A percentile compares a stretch with the other conserved stretches of the same genome.
phyloP scores from a whole-genome alignment of 805 yeast species.

The Lachancea sp. region DNA sequence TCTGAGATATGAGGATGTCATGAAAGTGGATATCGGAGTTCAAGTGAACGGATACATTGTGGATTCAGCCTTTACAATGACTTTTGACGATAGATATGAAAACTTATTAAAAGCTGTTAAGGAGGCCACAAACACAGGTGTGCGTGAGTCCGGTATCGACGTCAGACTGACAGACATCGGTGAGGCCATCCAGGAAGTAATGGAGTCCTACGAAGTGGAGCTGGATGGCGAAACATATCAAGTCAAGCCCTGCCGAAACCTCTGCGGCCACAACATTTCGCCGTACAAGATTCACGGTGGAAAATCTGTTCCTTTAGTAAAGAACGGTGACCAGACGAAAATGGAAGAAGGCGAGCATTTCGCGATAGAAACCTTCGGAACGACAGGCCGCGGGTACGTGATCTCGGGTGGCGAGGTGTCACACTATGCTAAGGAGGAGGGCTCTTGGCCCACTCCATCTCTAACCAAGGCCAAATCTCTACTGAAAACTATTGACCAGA shows the following conservation, averaged over 20 bases:
- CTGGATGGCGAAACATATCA: slow-evolving; percentile 79
- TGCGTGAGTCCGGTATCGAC: slow-evolving; percentile 89
- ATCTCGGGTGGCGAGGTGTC: slow-evolving; percentile 85
- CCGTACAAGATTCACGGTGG: slow-evolving; percentile 88
- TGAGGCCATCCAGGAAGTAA: slow-evolving; percentile 90
- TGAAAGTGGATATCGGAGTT: slow-evolving; percentile 96
- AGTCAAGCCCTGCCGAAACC: slow-evolving; percentile 81
- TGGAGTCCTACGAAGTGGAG: slow-evolving; percentile 95
- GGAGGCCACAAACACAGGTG: slow-evolving; percentile 92
- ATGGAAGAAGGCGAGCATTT: slow-evolving; percentile 98
- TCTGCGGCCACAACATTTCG: slow-evolving; percentile 90
- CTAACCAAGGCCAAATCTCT: slow-evolving; percentile 65
- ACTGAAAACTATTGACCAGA: slow-evolving; percentile 60
- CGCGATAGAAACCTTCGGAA: slow-evolving; percentile 97
- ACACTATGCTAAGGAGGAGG: slow-evolving; percentile 70
- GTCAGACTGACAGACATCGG: slow-evolving; percentile 94
- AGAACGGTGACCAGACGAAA: slow-evolving; percentile 87
- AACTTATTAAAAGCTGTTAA: slow-evolving; percentile 74
- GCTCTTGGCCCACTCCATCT: slow-evolving; percentile 36
- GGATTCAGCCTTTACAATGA: slow-evolving; percentile 90
- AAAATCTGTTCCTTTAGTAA: slow-evolving; percentile 92
- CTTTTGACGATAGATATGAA: slow-evolving; percentile 82
- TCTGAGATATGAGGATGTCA: slow-evolving; percentile 78
- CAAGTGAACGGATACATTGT: slow-evolving; percentile 92
- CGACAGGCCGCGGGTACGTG: slow-evolving; percentile 93